Evolutionary conservation across 345 rosid species (phyloP).

Genomic region (Fremontodendron californicum): DNA sequence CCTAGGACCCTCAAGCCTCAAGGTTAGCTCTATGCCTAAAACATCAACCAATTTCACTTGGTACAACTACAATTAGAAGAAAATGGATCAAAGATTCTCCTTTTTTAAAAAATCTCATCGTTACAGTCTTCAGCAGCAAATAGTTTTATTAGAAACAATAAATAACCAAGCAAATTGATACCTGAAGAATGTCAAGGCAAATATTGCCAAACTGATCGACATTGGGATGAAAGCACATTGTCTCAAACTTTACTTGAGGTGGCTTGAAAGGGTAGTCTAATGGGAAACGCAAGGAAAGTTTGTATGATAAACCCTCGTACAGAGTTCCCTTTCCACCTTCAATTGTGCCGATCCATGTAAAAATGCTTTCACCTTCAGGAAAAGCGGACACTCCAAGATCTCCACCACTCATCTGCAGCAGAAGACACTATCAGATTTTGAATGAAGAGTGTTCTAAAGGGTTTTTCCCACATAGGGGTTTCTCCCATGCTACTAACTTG

Average conservation of each 20-base stretch:
- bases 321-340: constrained; percentile 56
- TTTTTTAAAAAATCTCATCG: neutral
- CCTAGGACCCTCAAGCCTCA: neutral
- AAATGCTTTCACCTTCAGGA: constrained; percentile 66
- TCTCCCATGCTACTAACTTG: neutral
- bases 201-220: constrained; percentile 62
- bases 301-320: constrained; percentile 63
- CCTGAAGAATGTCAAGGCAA: constrained; percentile 77
- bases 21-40: neutral
- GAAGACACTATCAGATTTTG: neutral
- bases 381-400: constrained; percentile 62
- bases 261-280: constrained; percentile 68
- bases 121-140: neutral
- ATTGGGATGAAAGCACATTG: constrained; percentile 69
- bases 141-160: neutral
- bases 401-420: constrained; percentile 56
- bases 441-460: neutral
- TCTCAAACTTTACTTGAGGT: constrained; percentile 62
- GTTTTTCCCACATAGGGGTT: neutral
- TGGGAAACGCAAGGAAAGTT: constrained; percentile 54
- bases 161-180: constrained; percentile 17
- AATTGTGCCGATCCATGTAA: constrained; percentile 62
- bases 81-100: neutral
- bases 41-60: neutral
- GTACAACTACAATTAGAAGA: neutral